phyloP scores from a whole-genome alignment of 2,329 filamentous ascomycete species.

The Penicillium sp. region DNA sequence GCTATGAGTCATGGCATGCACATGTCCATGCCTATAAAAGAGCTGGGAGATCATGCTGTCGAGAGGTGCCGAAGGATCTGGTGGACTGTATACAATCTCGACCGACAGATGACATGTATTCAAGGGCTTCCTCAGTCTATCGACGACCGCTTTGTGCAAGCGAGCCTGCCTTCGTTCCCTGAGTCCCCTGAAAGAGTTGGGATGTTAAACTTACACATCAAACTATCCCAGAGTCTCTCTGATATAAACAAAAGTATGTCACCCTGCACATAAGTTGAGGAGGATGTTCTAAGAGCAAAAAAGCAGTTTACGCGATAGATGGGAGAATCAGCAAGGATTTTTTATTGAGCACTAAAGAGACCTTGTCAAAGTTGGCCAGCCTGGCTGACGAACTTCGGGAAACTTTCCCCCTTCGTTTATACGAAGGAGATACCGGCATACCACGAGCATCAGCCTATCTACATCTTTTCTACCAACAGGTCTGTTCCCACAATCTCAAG shows the following conservation, averaged over 20 bases:
- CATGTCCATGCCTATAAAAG: constrained; percentile 51
- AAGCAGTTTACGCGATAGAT: neutral
- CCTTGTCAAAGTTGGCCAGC: neutral
- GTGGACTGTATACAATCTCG: constrained; percentile 58
- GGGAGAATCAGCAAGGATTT: neutral
- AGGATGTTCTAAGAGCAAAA: neutral
- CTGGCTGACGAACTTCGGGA: neutral
- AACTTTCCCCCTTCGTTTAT: neutral
- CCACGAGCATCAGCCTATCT: neutral
- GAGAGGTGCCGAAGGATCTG: constrained; percentile 54
- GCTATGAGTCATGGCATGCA: constrained; percentile 55
- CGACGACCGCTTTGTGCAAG: constrained; percentile 35
- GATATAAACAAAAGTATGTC: neutral
- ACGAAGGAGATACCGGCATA: neutral
- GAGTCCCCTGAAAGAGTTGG: neutral
- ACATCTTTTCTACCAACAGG: neutral
- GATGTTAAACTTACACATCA: neutral
- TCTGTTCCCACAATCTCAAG: neutral
- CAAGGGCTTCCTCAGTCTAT: constrained; percentile 55
- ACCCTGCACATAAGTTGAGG: neutral
- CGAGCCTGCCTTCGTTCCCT: neutral
- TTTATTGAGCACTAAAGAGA: neutral
- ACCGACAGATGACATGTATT: constrained; percentile 55
- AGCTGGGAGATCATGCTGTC: constrained; percentile 47
- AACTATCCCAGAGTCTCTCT: neutral